Percentiles rank a stretch among this genome's conserved stretches.
Conservation (phyloP, 352 stramenopile genomes). For the Phytopythium montanum region DNA sequence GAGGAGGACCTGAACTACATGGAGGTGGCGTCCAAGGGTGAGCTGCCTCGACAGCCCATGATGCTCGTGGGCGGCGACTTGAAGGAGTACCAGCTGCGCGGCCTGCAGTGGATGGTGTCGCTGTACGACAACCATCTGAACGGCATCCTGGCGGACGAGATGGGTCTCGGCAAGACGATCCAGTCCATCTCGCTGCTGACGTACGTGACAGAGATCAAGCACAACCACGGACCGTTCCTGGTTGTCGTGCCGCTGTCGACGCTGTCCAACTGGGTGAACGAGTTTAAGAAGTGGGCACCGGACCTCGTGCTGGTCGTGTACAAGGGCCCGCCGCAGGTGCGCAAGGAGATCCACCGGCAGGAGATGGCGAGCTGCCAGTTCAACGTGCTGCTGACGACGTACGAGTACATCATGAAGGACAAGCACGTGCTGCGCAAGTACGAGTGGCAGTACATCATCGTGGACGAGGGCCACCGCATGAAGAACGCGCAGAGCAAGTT, state of each 20-base stretch:
- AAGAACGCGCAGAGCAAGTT: constrained; percentile 92
- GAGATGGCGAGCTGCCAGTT: constrained; percentile 88
- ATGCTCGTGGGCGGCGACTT: constrained; percentile 96
- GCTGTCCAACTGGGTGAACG: constrained; percentile 93
- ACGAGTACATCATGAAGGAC: constrained; percentile 94
- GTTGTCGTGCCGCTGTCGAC: constrained; percentile 97
- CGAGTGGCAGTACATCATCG: constrained; percentile 92
- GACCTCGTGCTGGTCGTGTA: constrained; percentile 98
- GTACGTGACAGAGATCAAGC: constrained; percentile 80
- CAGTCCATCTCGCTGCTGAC: constrained; percentile 85
- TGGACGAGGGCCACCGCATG: constrained; percentile 94
- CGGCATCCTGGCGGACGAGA: constrained; percentile 98
- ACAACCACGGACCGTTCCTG: constrained; percentile 94
- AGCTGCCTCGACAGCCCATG: constrained; percentile 89
- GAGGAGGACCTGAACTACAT: constrained; percentile 86
- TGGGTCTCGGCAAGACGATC: constrained; percentile 90
- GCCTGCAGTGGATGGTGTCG: constrained; percentile 99
- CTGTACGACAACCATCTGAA: constrained; percentile 98
- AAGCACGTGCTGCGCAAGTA: constrained; percentile 87
- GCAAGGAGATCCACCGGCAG: constrained; percentile 76
- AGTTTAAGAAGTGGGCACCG: constrained; percentile 94
- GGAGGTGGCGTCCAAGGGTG: constrained; percentile 78
- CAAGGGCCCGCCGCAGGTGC: constrained; percentile 73
- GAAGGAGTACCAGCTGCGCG: constrained; percentile 98
- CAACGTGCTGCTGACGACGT: constrained; percentile 93